A percentile compares a stretch with the other conserved stretches of the same genome.
phyloP scores from a whole-genome alignment of 140 eudicot genomes.

The Cichorium intybus region DNA sequence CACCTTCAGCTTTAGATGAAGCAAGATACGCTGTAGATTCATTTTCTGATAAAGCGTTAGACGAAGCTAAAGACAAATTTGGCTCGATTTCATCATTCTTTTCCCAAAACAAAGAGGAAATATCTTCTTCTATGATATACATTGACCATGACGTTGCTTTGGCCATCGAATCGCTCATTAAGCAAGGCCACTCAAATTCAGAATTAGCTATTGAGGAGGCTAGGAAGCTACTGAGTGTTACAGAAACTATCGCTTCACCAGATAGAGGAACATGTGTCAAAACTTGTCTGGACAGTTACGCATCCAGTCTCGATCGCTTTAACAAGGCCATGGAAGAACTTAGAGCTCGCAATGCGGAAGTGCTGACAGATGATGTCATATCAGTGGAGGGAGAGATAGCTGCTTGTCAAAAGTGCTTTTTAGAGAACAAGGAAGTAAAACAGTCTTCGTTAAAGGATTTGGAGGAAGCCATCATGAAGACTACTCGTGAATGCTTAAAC shows the following conservation, averaged over 20 bases:
- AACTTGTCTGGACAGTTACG: slow-evolving; percentile 14
- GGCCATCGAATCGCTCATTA: slow-evolving; percentile 32
- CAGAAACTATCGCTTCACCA: neutral
- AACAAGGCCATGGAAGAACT: slow-evolving; percentile 26
- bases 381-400: slow-evolving; percentile 27
- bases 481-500: slow-evolving; percentile 38
- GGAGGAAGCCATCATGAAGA: slow-evolving; percentile 28
- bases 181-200: slow-evolving; percentile 26
- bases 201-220: slow-evolving; percentile 29
- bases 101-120: slow-evolving; percentile 15
- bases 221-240: slow-evolving; percentile 12
- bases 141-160: slow-evolving; percentile 32
- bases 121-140: slow-evolving; percentile 6
- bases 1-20: slow-evolving; percentile 15
- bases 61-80: slow-evolving; percentile 11
- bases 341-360: slow-evolving; percentile 18
- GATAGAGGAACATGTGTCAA: slow-evolving; percentile 14
- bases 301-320: neutral
- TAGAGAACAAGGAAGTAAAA: slow-evolving; percentile 1
- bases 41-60: slow-evolving; percentile 1
- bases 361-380: slow-evolving; percentile 10
- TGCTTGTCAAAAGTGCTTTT: slow-evolving; percentile 28
- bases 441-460: slow-evolving; percentile 25
- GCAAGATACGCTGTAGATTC: slow-evolving; percentile 2
- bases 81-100: slow-evolving; percentile 2